Percentiles rank a stretch among this genome's conserved stretches.
Evolutionary conservation across 129 eudicot genomes (phyloP).

Genomic region (Artemisia tridentata): DNA sequence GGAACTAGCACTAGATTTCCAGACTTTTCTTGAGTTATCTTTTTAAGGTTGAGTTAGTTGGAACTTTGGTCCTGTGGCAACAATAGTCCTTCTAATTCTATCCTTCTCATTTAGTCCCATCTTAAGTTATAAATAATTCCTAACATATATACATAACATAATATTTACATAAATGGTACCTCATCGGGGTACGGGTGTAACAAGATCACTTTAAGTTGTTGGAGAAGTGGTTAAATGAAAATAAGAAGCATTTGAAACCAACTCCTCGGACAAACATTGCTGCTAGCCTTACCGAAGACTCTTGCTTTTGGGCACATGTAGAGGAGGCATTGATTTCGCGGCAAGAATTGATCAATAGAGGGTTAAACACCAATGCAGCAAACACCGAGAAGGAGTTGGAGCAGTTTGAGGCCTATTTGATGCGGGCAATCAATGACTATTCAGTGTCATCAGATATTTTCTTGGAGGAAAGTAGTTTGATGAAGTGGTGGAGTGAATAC

Average conservation of each 20-base stretch:
- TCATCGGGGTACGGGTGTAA: too few relatives aligned
- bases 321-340: conserved; percentile 45
- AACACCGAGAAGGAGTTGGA: not conserved
- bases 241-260: conserved; percentile 7
- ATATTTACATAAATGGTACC: too few relatives aligned
- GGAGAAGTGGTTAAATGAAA: conserved; percentile 36
- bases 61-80: too few relatives aligned
- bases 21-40: too few relatives aligned
- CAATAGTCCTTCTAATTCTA: too few relatives aligned
- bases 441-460: conserved; percentile 45
- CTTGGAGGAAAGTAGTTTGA: conserved; percentile 36
- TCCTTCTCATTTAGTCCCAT: too few relatives aligned
- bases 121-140: too few relatives aligned
- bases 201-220: conserved; percentile 31
- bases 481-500: conserved; percentile 52
- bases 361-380: not conserved
- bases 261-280: conserved; percentile 20
- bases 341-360: conserved; percentile 14
- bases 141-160: too few relatives aligned
- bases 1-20: too few relatives aligned
- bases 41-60: too few relatives aligned
- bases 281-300: conserved; percentile 38
- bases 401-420: conserved; percentile 33
- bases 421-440: conserved; percentile 21
- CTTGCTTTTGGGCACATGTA: conserved; percentile 57